Evolutionary conservation across 2,329 filamentous ascomycete species (phyloP).

Genomic region (Diaporthe sp.): DNA sequence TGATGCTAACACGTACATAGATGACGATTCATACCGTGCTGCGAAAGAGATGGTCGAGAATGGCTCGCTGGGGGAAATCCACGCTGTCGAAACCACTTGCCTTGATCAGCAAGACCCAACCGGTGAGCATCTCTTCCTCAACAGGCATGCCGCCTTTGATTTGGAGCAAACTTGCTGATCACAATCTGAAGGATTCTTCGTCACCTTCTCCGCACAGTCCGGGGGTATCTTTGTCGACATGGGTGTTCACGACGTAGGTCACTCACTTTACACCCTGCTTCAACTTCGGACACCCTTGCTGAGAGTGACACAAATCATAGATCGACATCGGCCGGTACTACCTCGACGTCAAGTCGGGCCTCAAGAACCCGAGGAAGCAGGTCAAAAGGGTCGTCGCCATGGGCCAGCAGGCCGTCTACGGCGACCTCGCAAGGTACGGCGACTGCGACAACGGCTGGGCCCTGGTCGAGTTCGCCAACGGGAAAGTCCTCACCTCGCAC

Average conservation of each 20-base stretch:
- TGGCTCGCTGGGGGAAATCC: conserved; percentile 45
- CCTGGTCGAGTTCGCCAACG: conserved; percentile 54
- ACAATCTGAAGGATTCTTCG: background rate
- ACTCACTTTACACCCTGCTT: background rate
- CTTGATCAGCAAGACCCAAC: conserved; percentile 44
- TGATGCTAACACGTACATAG: background rate
- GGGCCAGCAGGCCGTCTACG: conserved; percentile 50
- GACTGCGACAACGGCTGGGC: conserved; percentile 53
- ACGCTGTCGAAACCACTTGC: conserved; percentile 45
- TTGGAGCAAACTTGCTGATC: background rate
- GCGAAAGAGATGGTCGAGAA: conserved; percentile 41
- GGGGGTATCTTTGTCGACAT: conserved; percentile 16
- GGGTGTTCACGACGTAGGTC: conserved; percentile 4
- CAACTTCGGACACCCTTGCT: background rate
- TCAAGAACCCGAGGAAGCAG: conserved; percentile 50
- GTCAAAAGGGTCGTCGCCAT: conserved; percentile 50
- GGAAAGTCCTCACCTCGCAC: conserved; percentile 52
- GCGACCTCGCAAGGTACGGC: conserved; percentile 48
- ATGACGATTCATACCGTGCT: conserved; percentile 2
- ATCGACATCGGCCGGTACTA: conserved; percentile 48
- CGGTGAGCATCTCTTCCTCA: conserved; percentile 34
- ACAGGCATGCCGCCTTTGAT: too few relatives aligned
- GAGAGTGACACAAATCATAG: conserved; percentile 25
- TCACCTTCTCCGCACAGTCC: conserved; percentile 17
- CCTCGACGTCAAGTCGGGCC: conserved; percentile 46